Conservation (phyloP, 169 alveolate genomes). For the Plasmodium fragile region DNA sequence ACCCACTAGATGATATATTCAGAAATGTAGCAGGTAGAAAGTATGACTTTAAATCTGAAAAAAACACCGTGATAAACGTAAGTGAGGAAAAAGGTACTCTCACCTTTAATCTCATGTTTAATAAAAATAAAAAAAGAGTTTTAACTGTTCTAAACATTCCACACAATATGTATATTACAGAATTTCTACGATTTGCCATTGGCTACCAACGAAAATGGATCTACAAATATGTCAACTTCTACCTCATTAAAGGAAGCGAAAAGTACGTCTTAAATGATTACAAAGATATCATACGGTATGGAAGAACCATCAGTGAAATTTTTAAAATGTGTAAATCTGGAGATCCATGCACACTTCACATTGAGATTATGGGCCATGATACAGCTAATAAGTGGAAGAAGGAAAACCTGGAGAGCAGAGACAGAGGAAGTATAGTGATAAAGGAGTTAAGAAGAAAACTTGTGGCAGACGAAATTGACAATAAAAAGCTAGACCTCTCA, state of each 20-base stretch:
- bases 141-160: conserved; percentile 46
- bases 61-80: neutral
- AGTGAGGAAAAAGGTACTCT: conserved; percentile 23
- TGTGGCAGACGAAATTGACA: conserved; percentile 4
- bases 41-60: conserved; percentile 70
- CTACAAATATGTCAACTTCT: conserved; percentile 43
- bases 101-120: conserved; percentile 13
- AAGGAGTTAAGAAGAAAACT: conserved; percentile 29
- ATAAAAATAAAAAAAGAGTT: conserved; percentile 20
- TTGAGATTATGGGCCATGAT: conserved; percentile 6
- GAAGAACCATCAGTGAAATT: conserved; percentile 50
- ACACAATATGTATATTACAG: conserved; percentile 54
- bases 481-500: conserved; percentile 14
- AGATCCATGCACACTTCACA: conserved; percentile 42
- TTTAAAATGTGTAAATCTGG: conserved; percentile 36
- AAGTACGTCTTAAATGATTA: conserved; percentile 27
- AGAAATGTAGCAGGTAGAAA: conserved; percentile 41
- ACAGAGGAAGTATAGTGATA: neutral
- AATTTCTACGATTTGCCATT: conserved; percentile 39
- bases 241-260: conserved; percentile 45
- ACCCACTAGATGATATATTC: conserved; percentile 42
- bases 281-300: conserved; percentile 21
- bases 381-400: neutral
- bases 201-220: conserved; percentile 77
- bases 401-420: neutral